These are phyloP conservation scores for Tylopilus balloui DNA, from an alignment of 768 basidiomycete species.

Conservation along the genomic window DNA sequence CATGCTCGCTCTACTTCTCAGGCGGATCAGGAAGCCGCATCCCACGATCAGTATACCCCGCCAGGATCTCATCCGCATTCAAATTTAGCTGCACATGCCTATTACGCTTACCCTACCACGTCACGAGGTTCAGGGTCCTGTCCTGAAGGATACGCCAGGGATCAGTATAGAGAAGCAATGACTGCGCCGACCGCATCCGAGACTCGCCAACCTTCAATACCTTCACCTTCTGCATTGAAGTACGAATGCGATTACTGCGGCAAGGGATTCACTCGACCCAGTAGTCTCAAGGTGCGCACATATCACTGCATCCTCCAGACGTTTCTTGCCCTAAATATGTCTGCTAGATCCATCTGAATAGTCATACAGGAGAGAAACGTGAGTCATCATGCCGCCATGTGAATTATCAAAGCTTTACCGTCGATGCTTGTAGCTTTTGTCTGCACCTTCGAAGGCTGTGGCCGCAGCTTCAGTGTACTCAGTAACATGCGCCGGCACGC, in stretches of 20 bases:
- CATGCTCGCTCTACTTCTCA: constrained; percentile 29
- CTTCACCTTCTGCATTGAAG: constrained; percentile 40
- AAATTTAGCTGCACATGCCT: constrained; percentile 18
- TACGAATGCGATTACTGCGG: constrained; percentile 78
- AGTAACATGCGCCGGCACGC: constrained; percentile 88
- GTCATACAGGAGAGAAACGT: constrained; percentile 86
- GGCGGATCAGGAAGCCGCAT: constrained; percentile 22
- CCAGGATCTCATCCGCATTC: constrained; percentile 27
- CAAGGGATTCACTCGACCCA: constrained; percentile 78
- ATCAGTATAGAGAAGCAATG: constrained; percentile 18
- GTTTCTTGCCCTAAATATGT: constrained; percentile 6
- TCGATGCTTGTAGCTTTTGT: constrained; percentile 51
- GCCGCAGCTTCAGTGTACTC: constrained; percentile 79
- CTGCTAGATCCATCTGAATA: constrained; percentile 73
- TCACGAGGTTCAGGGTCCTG: constrained; percentile 22
- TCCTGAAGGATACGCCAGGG: constrained; percentile 13
- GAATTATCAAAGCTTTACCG: constrained; percentile 14
- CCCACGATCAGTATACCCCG: constrained; percentile 26
- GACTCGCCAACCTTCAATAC: constrained; percentile 14
- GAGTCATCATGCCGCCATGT: constrained; percentile 28
- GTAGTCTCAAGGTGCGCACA: constrained; percentile 70
- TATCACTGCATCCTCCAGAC: not conserved
- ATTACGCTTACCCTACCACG: constrained; percentile 15
- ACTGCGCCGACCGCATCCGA: constrained; percentile 10
- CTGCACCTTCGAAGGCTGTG: constrained; percentile 71